Base-by-base conservation (phyloP, 306 rosid genomes). In the Comarum palustre region DNA sequence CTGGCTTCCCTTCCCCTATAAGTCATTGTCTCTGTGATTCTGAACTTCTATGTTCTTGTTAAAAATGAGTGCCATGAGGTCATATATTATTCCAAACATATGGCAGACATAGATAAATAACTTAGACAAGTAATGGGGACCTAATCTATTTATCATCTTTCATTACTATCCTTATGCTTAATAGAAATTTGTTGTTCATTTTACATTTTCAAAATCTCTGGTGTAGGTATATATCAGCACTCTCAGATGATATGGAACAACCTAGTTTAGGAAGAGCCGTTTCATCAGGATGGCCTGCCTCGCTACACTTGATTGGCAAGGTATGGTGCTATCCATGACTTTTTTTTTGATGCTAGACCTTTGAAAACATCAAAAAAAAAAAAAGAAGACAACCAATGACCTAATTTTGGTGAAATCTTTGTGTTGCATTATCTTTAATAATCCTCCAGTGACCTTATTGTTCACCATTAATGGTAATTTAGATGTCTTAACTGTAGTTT, bases 281-380 rank as follows among this genome's bases (percentile, higher is more conserved):
- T 81, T 88, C 97, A 72, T 84, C 86, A 62, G 95, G 95, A 59
- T 94, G 97, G 97, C 98, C 98, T 45, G 92, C 96, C 77, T 68
- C 96, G 31, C 59, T 91, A 72, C 98, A 94, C 84, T 85, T 94
- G 92, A 94, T 94, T 76, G 98, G 98, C 65, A 94, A 94, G 97
- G 98, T 89, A 78, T 48, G 80, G 39, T 67, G 50, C 24, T 69
- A 42, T 62, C 61, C 34, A 2, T 59, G 25, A 9, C 46, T 22
- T 73, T 46, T 14, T 50, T 31, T 31, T 51, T 1, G 22, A 34
- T 20, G 6, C n/a, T n/a, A n/a, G n/a, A n/a, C n/a, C n/a, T n/a
- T n/a, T n/a, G n/a, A n/a, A n/a, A n/a, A n/a, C n/a, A n/a, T n/a
- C n/a, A n/a, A n/a, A n/a, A n/a, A n/a, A n/a, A n/a, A n/a, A n/a